Conservation (phyloP, 2,329 filamentous ascomycete genomes). For the Purpureocillium takamizusanense region DNA sequence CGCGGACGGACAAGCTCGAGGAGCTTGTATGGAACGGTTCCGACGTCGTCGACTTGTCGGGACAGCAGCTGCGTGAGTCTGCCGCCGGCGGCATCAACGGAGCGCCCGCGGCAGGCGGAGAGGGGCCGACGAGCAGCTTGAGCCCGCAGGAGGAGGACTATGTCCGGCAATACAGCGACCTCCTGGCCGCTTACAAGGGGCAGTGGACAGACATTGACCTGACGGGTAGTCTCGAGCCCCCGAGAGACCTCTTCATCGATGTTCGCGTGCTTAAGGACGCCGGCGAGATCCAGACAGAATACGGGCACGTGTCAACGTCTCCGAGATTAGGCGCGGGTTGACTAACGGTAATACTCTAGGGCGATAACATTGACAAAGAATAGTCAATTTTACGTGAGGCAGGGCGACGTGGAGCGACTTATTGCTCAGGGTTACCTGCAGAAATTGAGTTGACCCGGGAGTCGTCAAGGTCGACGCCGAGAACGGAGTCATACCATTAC, state of each 20-base stretch:
- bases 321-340: too few relatives aligned
- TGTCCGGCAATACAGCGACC: constrained; percentile 80
- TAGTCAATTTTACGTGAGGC: constrained; percentile 93
- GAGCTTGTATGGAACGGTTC: constrained; percentile 87
- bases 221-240: constrained; percentile 86
- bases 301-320: constrained; percentile 59
- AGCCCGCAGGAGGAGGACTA: constrained; percentile 97
- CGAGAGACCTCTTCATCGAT: constrained; percentile 93
- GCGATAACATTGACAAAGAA: constrained; percentile 96
- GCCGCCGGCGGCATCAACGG: constrained; percentile 21
- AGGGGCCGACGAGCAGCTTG: constrained; percentile 60
- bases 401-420: constrained; percentile 88
- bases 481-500: background rate
- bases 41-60: constrained; percentile 66
- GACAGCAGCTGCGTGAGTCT: constrained; percentile 40
- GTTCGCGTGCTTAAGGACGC: constrained; percentile 93
- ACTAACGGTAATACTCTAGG: constrained; percentile 34
- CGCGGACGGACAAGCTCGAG: constrained; percentile 83
- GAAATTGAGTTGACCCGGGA: constrained; percentile 48
- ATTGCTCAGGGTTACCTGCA: constrained; percentile 94
- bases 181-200: constrained; percentile 93
- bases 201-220: constrained; percentile 98
- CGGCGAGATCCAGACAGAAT: constrained; percentile 97
- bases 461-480: background rate
- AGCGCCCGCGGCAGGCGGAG: constrained; percentile 26